Evolutionary conservation across 129 eudicot species (phyloP).

Genomic region (Deinandra increscens): DNA sequence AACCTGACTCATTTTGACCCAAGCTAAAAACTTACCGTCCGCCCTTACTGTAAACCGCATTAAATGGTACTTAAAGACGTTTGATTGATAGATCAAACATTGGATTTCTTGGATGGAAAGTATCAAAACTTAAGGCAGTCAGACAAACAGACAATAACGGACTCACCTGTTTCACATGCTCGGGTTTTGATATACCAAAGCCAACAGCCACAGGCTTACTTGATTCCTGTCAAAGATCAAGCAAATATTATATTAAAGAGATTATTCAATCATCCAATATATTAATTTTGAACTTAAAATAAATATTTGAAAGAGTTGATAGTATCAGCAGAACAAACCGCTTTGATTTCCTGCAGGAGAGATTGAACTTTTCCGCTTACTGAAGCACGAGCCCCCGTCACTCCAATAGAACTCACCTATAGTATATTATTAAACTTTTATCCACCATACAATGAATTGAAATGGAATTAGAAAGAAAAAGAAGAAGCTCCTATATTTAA

Average conservation of each 20-base stretch:
- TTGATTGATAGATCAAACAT: not conserved
- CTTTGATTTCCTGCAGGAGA: slow-evolving; percentile 73
- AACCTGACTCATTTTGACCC: no score
- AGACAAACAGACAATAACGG: not conserved
- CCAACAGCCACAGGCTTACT: slow-evolving; percentile 93
- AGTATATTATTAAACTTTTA: not conserved
- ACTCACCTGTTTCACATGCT: slow-evolving; percentile 82
- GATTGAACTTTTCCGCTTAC: slow-evolving; percentile 68
- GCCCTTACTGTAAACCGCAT: no score
- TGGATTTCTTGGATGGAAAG: not conserved
- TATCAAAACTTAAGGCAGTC: not conserved
- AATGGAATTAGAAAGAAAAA: not conserved
- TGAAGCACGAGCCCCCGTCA: slow-evolving; percentile 81
- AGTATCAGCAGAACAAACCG: slow-evolving; percentile 44
- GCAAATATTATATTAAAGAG: not conserved
- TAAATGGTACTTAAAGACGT: not conserved
- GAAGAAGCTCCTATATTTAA: not conserved
- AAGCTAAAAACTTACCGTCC: no score
- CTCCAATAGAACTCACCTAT: slow-evolving; percentile 85
- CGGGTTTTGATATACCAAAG: slow-evolving; percentile 91
- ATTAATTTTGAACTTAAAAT: not conserved
- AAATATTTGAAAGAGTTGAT: not conserved
- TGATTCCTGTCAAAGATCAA: slow-evolving; percentile 48
- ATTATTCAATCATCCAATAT: not conserved
- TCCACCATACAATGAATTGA: not conserved